These are phyloP conservation scores for Talaromyces sp. DNA, from an alignment of 2,329 filamentous ascomycete species.

Conservation along the genomic window DNA sequence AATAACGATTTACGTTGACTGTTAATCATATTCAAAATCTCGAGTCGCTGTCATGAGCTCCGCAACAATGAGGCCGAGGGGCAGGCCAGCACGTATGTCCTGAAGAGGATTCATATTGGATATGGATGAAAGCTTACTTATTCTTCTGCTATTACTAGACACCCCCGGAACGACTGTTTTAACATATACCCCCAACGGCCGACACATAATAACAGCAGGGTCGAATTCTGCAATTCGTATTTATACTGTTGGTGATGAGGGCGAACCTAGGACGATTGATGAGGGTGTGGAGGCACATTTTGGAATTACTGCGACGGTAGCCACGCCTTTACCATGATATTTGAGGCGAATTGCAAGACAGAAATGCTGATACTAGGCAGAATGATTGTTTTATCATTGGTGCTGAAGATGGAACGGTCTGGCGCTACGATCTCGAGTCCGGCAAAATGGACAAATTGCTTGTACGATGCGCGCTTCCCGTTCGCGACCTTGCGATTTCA, in stretches of 20 bases:
- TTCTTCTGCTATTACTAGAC: slow-evolving; percentile 46
- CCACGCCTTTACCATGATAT: slow-evolving; percentile 15
- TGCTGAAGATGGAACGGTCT: slow-evolving; percentile 93
- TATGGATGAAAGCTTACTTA: slow-evolving; percentile 12
- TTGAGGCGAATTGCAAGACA: too few species aligned
- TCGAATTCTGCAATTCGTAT: slow-evolving; percentile 90
- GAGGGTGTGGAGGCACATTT: slow-evolving; percentile 84
- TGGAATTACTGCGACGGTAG: slow-evolving; percentile 65
- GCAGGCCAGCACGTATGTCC: slow-evolving; percentile 45
- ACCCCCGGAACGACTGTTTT: slow-evolving; percentile 82
- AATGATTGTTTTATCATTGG: slow-evolving; percentile 83
- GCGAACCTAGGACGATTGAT: slow-evolving; percentile 87
- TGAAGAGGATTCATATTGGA: not conserved
- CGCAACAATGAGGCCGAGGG: slow-evolving; percentile 35
- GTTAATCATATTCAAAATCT: not conserved
- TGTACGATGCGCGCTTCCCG: slow-evolving; percentile 74
- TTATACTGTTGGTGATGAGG: slow-evolving; percentile 85
- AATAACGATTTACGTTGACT: not conserved
- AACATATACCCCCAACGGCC: slow-evolving; percentile 83
- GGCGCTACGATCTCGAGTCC: slow-evolving; percentile 75
- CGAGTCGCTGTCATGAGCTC: slow-evolving; percentile 27
- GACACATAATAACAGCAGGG: slow-evolving; percentile 81
- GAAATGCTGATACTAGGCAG: slow-evolving; percentile 31
- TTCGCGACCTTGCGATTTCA: slow-evolving; percentile 79
- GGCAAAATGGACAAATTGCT: slow-evolving; percentile 71